phyloP scores from a whole-genome alignment of 495 filamentous ascomycete species.

The Podospora anserina region DNA sequence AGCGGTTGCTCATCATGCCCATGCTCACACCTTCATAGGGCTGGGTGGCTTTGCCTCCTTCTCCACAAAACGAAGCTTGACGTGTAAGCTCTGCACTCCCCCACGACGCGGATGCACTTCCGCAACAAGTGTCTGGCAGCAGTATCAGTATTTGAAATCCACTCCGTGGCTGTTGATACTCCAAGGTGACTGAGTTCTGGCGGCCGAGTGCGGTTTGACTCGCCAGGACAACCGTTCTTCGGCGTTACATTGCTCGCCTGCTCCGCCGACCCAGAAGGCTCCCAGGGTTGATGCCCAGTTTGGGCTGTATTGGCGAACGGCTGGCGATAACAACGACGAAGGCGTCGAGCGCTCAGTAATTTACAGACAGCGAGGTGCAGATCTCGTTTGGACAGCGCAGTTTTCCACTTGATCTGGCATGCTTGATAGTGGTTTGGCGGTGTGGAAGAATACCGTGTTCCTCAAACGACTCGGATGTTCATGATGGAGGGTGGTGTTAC shows the following conservation, averaged over 20 bases:
- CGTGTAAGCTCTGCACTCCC: neutral
- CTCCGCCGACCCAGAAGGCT: neutral
- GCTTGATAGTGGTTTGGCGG: slow-evolving; percentile 5
- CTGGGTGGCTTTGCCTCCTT: slow-evolving; percentile 15
- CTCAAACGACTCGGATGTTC: neutral
- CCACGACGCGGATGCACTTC: slow-evolving; percentile 8
- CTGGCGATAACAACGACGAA: neutral
- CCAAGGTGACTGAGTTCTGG: neutral
- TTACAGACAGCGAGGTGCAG: neutral
- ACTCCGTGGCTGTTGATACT: neutral
- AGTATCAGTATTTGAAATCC: neutral
- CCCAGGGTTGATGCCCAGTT: neutral
- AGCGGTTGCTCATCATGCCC: neutral
- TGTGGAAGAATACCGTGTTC: neutral
- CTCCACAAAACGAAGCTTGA: slow-evolving; percentile 11
- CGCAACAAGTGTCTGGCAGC: neutral
- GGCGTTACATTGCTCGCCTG: neutral
- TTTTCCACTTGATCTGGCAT: neutral
- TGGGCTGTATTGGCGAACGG: slow-evolving; percentile 4
- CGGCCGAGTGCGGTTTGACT: slow-evolving; percentile 1
- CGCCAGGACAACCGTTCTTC: neutral
- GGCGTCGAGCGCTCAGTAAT: slow-evolving; percentile 11
- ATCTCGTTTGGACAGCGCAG: neutral
- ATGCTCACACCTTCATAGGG: slow-evolving; percentile 15
- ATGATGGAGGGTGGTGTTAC: neutral